phyloP scores from a whole-genome alignment of 164 flowering plant species.

The Sedum album region DNA sequence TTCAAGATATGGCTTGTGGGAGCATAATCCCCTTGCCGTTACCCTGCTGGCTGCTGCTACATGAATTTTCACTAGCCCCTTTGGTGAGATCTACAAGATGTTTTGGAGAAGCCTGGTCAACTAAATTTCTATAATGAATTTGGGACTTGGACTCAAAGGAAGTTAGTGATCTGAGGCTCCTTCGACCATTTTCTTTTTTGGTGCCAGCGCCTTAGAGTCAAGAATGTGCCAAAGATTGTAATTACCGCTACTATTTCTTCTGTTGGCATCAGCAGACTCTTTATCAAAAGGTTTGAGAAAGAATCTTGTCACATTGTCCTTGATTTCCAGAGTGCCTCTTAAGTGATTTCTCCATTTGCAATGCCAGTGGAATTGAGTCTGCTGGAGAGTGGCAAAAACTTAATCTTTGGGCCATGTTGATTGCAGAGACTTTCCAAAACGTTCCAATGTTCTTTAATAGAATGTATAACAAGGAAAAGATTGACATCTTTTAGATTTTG shows the following conservation, averaged over 20 bases:
- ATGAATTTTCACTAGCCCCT: not conserved
- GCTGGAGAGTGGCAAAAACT: conserved; percentile 64
- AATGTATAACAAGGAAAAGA: too few relatives aligned
- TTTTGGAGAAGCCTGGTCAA: not conserved
- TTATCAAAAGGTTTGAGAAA: conserved; percentile 23
- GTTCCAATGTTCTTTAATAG: too few relatives aligned
- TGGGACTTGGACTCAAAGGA: conserved; percentile 9
- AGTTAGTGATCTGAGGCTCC: conserved; percentile 34
- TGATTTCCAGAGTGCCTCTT: conserved; percentile 83
- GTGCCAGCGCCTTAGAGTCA: conserved; percentile 42
- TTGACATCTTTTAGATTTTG: too few relatives aligned
- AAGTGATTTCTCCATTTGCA: conserved; percentile 45
- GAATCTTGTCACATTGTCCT: conserved; percentile 45
- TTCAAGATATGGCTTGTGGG: not conserved
- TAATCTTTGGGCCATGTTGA: conserved; percentile 54
- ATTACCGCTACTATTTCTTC: conserved; percentile 34
- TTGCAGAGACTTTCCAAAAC: too few relatives aligned
- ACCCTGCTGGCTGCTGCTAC: not conserved
- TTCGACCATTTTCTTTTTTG: conserved; percentile 21
- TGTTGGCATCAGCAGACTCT: conserved; percentile 33
- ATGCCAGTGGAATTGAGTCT: conserved; percentile 68
- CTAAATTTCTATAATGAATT: not conserved
- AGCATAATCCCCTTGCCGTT: not conserved
- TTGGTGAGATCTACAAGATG: not conserved
- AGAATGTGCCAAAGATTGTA: conserved; percentile 36